Conservation (phyloP, 176 grass and related monocot genomes). For the Cocos nucifera region DNA sequence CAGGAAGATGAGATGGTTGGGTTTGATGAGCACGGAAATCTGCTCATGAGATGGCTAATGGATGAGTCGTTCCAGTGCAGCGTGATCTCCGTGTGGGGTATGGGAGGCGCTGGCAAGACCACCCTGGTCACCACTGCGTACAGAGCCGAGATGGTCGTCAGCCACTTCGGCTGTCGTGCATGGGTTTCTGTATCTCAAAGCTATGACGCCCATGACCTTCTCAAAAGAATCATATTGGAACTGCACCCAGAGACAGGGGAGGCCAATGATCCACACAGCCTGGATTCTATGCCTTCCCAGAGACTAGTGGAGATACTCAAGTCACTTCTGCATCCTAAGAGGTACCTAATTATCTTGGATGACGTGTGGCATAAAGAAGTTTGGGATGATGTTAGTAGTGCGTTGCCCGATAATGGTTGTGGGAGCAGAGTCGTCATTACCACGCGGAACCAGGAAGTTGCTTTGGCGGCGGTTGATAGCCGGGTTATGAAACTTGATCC, state of each 20-base stretch:
- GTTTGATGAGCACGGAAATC: constrained; percentile 1
- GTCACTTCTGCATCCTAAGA: neutral
- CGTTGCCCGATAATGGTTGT: neutral
- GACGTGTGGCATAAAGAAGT: neutral
- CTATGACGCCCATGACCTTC: constrained; percentile 13
- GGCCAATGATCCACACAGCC: too few relatives aligned
- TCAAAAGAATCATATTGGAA: constrained; percentile 19
- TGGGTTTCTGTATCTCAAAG: constrained; percentile 34
- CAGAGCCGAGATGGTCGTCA: constrained; percentile 6
- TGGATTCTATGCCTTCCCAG: too few relatives aligned
- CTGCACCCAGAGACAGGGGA: neutral
- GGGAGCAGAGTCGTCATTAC: constrained; percentile 1
- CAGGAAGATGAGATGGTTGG: constrained; percentile 1
- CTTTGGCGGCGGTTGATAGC: too few relatives aligned
- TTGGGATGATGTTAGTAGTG: neutral
- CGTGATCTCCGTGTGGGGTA: constrained; percentile 22
- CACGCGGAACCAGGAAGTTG: neutral
- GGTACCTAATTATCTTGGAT: constrained; percentile 2
- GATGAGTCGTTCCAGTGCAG: neutral
- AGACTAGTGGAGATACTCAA: too few relatives aligned
- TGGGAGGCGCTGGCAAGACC: constrained; percentile 42
- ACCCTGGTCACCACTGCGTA: constrained; percentile 23
- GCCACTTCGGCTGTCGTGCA: constrained; percentile 20
- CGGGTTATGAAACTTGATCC: constrained; percentile 19
- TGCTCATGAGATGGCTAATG: constrained; percentile 22